A percentile compares a stretch with the other conserved stretches of the same genome.
Evolutionary conservation across 768 basidiomycete species (phyloP).

Genomic region (Punctularia strigosozonata): DNA sequence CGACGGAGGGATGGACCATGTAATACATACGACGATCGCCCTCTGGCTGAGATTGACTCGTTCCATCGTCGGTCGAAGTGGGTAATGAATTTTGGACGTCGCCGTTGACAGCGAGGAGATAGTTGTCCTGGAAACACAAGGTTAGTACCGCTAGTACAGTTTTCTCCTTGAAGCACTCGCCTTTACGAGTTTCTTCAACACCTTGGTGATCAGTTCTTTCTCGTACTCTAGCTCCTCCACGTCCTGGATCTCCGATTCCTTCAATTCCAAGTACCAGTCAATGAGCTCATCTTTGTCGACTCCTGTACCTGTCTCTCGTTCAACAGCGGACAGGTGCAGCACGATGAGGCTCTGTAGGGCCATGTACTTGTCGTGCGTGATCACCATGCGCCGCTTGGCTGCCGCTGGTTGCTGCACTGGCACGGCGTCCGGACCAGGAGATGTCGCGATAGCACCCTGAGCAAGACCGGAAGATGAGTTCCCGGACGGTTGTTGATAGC

Average conservation of each 20-base stretch:
- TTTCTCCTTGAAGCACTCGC: slow-evolving; percentile 27
- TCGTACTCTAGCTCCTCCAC: slow-evolving; percentile 86
- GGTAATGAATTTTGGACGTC: slow-evolving; percentile 73
- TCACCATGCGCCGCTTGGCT: slow-evolving; percentile 70
- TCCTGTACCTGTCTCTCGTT: slow-evolving; percentile 64
- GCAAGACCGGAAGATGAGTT: slow-evolving; percentile 13
- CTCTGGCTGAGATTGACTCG: slow-evolving; percentile 34
- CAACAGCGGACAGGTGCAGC: slow-evolving; percentile 65
- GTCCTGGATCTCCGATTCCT: slow-evolving; percentile 72
- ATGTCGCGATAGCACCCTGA: slow-evolving; percentile 4
- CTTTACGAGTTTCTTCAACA: slow-evolving; percentile 84
- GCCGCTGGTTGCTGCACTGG: slow-evolving; percentile 22
- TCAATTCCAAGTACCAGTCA: slow-evolving; percentile 92
- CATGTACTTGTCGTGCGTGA: slow-evolving; percentile 94
- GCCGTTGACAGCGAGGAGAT: slow-evolving; percentile 71
- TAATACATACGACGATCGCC: slow-evolving; percentile 66
- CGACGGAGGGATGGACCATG: slow-evolving; percentile 85
- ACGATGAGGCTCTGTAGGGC: slow-evolving; percentile 83
- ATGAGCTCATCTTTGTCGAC: slow-evolving; percentile 86
- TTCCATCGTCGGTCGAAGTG: slow-evolving; percentile 49
- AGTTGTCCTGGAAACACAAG: slow-evolving; percentile 52
- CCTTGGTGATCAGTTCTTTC: slow-evolving; percentile 81
- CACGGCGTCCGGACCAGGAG: slow-evolving; percentile 6
- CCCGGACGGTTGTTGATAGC: slow-evolving; percentile 23
- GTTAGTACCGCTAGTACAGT: not conserved